These are phyloP conservation scores for Cystoderma amianthinum DNA, from an alignment of 768 basidiomycete genomes.

Conservation along the genomic window DNA sequence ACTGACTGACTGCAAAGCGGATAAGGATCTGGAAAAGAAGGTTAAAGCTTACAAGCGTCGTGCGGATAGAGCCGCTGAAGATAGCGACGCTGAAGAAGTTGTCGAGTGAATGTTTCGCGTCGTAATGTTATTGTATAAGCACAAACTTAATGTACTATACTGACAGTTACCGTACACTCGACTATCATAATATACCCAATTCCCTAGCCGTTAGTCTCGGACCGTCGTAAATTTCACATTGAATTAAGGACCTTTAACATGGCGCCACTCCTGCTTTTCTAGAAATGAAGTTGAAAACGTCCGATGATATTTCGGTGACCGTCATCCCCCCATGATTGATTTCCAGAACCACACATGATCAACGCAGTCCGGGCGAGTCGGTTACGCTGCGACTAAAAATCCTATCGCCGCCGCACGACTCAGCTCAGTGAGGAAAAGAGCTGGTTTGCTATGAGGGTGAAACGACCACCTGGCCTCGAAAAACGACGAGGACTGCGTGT, in stretches of 20 bases:
- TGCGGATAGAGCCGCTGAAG: conserved; percentile 37
- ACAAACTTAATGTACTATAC: conserved; percentile 1
- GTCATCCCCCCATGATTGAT: too few relatives aligned
- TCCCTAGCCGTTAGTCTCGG: too few relatives aligned
- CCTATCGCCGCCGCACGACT: conserved; percentile 1
- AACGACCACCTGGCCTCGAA: not conserved
- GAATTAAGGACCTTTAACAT: too few relatives aligned
- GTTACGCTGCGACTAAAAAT: not conserved
- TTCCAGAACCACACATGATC: not conserved
- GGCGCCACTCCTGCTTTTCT: too few relatives aligned
- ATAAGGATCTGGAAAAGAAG: conserved; percentile 57
- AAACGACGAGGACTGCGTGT: not conserved
- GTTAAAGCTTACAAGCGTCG: conserved; percentile 55
- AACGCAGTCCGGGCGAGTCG: not conserved
- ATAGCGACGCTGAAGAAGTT: conserved; percentile 56
- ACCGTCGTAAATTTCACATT: too few relatives aligned
- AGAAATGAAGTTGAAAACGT: too few relatives aligned
- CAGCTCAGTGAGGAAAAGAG: not conserved
- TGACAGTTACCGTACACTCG: too few relatives aligned
- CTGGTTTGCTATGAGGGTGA: not conserved
- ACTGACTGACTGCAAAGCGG: conserved; percentile 38
- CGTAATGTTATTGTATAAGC: too few relatives aligned
- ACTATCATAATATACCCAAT: too few relatives aligned
- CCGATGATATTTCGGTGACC: too few relatives aligned
- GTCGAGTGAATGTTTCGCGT: conserved; percentile 28